Base-by-base conservation (phyloP, 306 rosid species). In the Rosa chinensis region DNA sequence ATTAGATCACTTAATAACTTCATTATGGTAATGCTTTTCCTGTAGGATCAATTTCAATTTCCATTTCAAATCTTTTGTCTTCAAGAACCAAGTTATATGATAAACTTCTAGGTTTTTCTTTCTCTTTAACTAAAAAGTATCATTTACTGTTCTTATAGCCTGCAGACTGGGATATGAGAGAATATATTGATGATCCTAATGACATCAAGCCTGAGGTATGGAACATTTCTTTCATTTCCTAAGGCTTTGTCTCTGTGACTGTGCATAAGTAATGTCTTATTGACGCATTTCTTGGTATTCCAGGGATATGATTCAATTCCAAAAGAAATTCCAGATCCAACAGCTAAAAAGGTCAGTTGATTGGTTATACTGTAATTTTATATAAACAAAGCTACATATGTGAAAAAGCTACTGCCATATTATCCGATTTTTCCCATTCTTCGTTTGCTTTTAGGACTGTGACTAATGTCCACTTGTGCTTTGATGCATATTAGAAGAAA, bases 131-230 rank as follows among this genome's bases (percentile, higher is more conserved):
- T 81, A 73, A 47, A 10, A 79, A 78, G 75, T 67, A 77, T 62
- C 77, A 77, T 58, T 67, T 78, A 47, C 81, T 61, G 55, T 44
- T 75, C 3, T 74, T 62, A 66, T 86, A 95, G 99, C 99, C 98
- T 68, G 90, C 93, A 16, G 92, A 95, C 81, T 95, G 99, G 99
- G 99, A 95, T 61, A 95, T 89, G 35, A 89, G 89, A 85, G 99
- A 95, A 80, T 92, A 92, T 85, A 95, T 95, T 56, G 95, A 92
- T 18, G 92, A 95, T 69, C 96, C 96, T 56, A 82, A 91, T 66
- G 88, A 79, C 77, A 82, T 82, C 77, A 95, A 92, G 74, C 99
- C 97, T 39, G 90, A 89, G 97, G 99, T 94, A 79, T 63, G 58
- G 58, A 13, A 72, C 43, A 72, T 50, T 39, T 79, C 49, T 42